phyloP scores from a whole-genome alignment of 2,329 filamentous ascomycete species.

The Coniella vitis region DNA sequence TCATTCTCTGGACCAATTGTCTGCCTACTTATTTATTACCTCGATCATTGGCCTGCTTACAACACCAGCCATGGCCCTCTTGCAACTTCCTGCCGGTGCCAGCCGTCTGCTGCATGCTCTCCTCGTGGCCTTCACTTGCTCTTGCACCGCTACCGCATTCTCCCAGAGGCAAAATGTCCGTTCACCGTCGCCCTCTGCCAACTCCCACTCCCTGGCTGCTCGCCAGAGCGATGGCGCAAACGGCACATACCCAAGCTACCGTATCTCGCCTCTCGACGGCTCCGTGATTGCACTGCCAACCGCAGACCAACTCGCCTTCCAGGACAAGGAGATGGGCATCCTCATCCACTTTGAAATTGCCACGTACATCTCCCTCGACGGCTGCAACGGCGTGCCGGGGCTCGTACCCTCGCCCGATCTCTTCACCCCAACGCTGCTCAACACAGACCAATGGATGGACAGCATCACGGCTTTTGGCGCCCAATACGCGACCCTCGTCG shows the following conservation, averaged over 20 bases:
- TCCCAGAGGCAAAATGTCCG: no score
- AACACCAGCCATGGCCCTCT: no score
- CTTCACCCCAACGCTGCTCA: conserved; percentile 19
- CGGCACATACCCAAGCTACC: conserved; percentile 11
- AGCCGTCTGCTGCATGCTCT: no score
- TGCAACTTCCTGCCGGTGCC: no score
- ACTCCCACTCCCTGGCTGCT: no score
- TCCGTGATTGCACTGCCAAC: conserved; percentile 22
- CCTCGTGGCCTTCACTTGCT: no score
- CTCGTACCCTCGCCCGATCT: conserved; percentile 19
- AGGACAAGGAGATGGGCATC: conserved; percentile 22
- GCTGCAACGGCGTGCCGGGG: conserved; percentile 22
- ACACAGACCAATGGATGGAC: conserved; percentile 25
- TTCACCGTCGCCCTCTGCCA: no score
- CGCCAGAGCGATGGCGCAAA: background rate
- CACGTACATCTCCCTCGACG: conserved; percentile 21
- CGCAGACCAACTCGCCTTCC: conserved; percentile 20
- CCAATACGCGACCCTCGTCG: conserved; percentile 24
- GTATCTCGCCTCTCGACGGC: conserved; percentile 22
- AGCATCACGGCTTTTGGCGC: conserved; percentile 21
- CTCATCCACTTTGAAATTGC: conserved; percentile 23
- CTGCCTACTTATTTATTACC: no score
- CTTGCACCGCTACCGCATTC: no score
- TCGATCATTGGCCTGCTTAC: no score
- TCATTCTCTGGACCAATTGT: no score